These are phyloP conservation scores for Umbilicus rupestris DNA, from an alignment of 164 flowering plant genomes.

Conservation along the genomic window DNA sequence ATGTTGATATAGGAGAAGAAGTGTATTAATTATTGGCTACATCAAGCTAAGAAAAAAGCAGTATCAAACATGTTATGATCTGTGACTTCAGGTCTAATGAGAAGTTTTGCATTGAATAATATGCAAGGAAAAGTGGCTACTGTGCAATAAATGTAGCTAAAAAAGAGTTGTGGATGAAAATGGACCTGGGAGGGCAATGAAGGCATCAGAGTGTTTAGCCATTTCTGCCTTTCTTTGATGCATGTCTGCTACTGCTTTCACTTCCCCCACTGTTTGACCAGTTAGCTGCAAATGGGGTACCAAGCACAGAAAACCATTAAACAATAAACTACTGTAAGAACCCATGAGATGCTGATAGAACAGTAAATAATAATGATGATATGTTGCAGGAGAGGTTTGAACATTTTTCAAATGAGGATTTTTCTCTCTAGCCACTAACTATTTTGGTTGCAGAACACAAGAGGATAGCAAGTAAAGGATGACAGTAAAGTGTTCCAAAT, in stretches of 20 bases:
- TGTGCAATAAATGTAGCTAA: neutral
- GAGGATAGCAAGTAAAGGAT: conserved; percentile 2
- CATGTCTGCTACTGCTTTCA: conserved; percentile 98
- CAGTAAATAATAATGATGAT: conserved; percentile 48
- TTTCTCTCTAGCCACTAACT: conserved; percentile 20
- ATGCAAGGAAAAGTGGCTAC: too few relatives aligned
- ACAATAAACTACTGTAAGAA: conserved; percentile 7
- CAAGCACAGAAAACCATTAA: conserved; percentile 14
- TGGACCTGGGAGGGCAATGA: conserved; percentile 95
- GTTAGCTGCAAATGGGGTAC: conserved; percentile 60
- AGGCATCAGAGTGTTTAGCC: conserved; percentile 97
- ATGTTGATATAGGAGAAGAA: conserved; percentile 24
- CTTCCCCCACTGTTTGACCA: conserved; percentile 98
- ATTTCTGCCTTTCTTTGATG: conserved; percentile 99
- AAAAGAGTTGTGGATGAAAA: neutral
- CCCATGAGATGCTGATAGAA: neutral
- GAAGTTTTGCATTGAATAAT: too few relatives aligned
- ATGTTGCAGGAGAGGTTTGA: conserved; percentile 22
- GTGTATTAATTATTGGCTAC: too few relatives aligned
- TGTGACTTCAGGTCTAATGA: neutral
- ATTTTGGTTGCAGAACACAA: conserved; percentile 2
- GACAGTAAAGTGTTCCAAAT: neutral
- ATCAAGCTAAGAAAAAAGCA: neutral
- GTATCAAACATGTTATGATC: neutral
- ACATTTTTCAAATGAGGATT: conserved; percentile 15